A percentile compares a stretch with the other conserved stretches of the same genome.
phyloP scores from a whole-genome alignment of 225 moss, liverwort and hornwort genomes.

The Bryoerythrophyllum caledonicum region DNA sequence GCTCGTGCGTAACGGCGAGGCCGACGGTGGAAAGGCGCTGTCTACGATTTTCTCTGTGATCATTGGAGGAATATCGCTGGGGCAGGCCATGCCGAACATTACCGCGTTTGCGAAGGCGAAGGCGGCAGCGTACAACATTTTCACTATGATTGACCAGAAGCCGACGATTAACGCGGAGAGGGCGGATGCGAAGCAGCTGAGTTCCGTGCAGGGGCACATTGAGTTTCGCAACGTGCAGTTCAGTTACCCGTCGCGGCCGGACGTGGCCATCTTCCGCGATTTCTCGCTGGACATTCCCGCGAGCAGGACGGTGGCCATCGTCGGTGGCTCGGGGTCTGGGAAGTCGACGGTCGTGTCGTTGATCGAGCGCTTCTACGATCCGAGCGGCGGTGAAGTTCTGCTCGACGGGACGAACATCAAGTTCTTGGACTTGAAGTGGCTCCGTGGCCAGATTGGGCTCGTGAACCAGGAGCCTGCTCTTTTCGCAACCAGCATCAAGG shows the following conservation, averaged over 20 bases:
- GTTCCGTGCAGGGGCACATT: constrained; percentile 56
- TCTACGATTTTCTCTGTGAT: constrained; percentile 60
- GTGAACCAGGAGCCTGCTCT: constrained; percentile 79
- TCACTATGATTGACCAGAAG: constrained; percentile 52
- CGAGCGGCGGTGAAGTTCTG: constrained; percentile 56
- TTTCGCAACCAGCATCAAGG: constrained; percentile 72
- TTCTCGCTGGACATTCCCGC: constrained; percentile 62
- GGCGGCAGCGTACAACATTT: constrained; percentile 67
- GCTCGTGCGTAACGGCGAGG: constrained; percentile 49
- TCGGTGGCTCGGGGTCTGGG: constrained; percentile 73
- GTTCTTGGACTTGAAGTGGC: constrained; percentile 57
- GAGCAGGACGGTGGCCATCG: constrained; percentile 69
- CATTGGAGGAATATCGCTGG: constrained; percentile 61
- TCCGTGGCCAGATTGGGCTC: constrained; percentile 66
- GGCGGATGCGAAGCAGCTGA: constrained; percentile 32
- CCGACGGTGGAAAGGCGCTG: constrained; percentile 61
- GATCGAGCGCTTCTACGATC: constrained; percentile 82
- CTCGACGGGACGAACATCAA: constrained; percentile 66
- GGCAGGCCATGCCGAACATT: constrained; percentile 65
- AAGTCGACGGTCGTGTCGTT: constrained; percentile 68
- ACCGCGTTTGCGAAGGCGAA: constrained; percentile 67
- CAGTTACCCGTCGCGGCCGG: constrained; percentile 72
- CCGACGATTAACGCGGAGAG: constrained; percentile 49
- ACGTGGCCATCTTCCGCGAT: constrained; percentile 52
- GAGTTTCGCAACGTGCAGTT: constrained; percentile 71